Conservation (phyloP, 176 grass and related monocot species). For the Ananas comosus region DNA sequence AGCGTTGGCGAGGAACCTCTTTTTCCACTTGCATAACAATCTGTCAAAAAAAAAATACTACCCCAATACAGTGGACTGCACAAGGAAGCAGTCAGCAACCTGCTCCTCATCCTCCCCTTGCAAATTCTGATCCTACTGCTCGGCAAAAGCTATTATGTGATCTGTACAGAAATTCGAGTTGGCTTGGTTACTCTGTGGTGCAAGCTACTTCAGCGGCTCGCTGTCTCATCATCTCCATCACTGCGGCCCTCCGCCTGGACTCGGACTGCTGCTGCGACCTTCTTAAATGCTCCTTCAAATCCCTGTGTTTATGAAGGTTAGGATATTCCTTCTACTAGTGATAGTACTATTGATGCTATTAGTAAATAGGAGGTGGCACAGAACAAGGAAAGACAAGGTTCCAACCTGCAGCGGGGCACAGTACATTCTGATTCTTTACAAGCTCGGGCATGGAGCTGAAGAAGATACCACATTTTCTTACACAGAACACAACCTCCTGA, state of each 20-base stretch:
- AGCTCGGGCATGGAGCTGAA: conserved; percentile 86
- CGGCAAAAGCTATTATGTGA: not conserved
- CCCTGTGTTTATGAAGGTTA: conserved; percentile 39
- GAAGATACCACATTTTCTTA: conserved; percentile 83
- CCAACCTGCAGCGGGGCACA: conserved; percentile 98
- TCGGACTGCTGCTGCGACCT: conserved; percentile 95
- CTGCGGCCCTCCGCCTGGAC: conserved; percentile 90
- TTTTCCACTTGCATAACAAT: conserved; percentile 18
- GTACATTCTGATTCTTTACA: conserved; percentile 86
- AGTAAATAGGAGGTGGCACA: not conserved
- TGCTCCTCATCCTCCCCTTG: conserved; percentile 28
- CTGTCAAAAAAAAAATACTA: conserved; percentile 18
- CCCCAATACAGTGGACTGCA: no score
- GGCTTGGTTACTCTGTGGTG: conserved; percentile 30
- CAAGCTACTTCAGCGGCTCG: conserved; percentile 82
- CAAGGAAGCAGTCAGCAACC: conserved; percentile 14
- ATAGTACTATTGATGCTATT: not conserved
- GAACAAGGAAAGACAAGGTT: not conserved
- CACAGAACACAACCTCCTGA: conserved; percentile 77
- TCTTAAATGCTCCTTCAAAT: conserved; percentile 94
- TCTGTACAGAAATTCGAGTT: conserved; percentile 28
- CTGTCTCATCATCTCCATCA: conserved; percentile 99
- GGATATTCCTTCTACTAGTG: not conserved
- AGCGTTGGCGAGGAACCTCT: conserved; percentile 17
- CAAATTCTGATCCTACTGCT: no score